Base-by-base conservation (phyloP, 805 yeast genomes). In the Suhomyces emberorum region DNA sequence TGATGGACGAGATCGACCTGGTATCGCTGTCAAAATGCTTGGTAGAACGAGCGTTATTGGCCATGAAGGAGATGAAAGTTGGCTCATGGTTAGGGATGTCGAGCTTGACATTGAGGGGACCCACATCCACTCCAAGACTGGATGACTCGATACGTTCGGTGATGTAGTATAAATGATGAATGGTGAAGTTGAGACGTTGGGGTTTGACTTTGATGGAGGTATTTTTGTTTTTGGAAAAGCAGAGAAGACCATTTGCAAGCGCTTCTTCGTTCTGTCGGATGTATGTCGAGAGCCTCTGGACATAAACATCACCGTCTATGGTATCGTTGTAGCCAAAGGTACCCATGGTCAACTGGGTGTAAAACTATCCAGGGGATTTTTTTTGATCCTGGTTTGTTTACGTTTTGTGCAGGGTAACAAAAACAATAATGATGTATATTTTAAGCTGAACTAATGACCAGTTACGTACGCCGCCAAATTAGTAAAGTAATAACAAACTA, bases 161-260 rank as follows among this genome's bases (percentile, higher is more conserved):
- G 15, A 80, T 63, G 47, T 73, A 80, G 50, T 76, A 81, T 19
- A 80, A 61, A 52, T 81, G 86, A 52, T 80, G 87, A 18, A 79
- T 61, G 12, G 84, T 77, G 35, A 81, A 61, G 10, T 76, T 71
- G 15, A 81, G 60, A 39, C 84, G 57, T 10, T 76, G 72, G 0
- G 83, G 81, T 47, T 77, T 79, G 25, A 55, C 51, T 35, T 55
- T 61, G 19, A 55, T 25, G 15, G 39, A 28, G 19, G 52, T 35
- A 32, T 29, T 45, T 30, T 51, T 44, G 26, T 45, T 53, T 44
- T 73, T 76, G 46, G 74, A 70, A 49, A 74, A 76, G 14, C 77
- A 75, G 22, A 76, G 58, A 20, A 77, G 59, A 1, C 82, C 81
- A 46, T 77, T 77, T 12, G 82, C 81, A 18, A 77, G 61, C 22